Base-by-base conservation (phyloP, 2,329 filamentous ascomycete genomes). In the Aspergillus piperis region DNA sequence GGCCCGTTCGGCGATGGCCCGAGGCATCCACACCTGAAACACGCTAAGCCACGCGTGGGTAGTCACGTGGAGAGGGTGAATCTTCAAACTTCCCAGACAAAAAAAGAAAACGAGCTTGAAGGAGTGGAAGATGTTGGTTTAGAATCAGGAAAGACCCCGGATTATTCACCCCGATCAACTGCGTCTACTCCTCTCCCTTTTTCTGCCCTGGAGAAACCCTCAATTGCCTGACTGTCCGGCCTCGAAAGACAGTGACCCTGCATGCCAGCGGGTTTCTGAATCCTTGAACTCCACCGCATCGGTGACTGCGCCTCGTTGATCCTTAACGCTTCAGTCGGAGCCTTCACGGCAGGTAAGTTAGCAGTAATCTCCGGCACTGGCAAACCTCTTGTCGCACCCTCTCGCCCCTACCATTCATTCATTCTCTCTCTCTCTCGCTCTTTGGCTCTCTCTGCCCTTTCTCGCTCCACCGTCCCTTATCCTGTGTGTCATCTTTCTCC, bases 231-330 rank as follows among this genome's bases (percentile, higher is more conserved):
- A 6, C 11, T 36, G 11, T 13, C 11, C 11, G 11, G 32, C 11
- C 32, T 36, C 11, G 32, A 36, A 15, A 36, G 11, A 41, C 11
- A 59, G 51, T 21, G 19, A 15, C 50, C 38, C 54, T 62, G 61
- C 61, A 62, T 59, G 50, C 23, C 42, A 48, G 41, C 41, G 41
- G 41, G 41, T 8, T 44, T 44, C 19, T 44, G 41, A 44, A 44
- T 44, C 41, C 47, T 30, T 30, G 47, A 50, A 50, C 61, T 62
- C 59, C 62, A 62, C 64, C 44, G 23, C 57, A 55, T 30, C n/a
- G 32, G 58, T 54, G 54, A 62, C 68, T 68, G 68, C 68, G 64
- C 64, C 67, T 63, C 63, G 68, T 63, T 68, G 68, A 70, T 70
- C 66, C 60, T 63, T 66, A 66, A 66, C 67, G 59, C 67, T 69